Conservation (phyloP, 805 yeast species). For the Kazachstania martiniae region DNA sequence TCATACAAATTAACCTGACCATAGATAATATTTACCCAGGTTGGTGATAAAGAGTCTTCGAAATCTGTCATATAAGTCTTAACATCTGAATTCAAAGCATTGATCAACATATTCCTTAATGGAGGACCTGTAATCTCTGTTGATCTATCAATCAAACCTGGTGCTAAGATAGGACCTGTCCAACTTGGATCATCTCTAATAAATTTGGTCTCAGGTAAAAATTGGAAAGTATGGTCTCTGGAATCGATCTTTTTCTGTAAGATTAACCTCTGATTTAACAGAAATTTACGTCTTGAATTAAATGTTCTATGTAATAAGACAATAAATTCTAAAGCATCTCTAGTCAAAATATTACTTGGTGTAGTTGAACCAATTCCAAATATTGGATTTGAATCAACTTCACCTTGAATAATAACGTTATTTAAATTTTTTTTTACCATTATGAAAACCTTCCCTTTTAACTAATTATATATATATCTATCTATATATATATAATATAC, state of each 20-base stretch:
- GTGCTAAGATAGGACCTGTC: constrained; percentile 66
- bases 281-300: constrained; percentile 46
- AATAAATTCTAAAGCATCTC: constrained; percentile 48
- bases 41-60: constrained; percentile 77
- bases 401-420: constrained; percentile 29
- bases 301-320: constrained; percentile 67
- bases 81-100: constrained; percentile 68
- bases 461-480: too few relatives aligned
- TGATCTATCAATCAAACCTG: constrained; percentile 63
- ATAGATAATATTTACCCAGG: constrained; percentile 69
- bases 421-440: constrained; percentile 23
- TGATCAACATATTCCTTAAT: constrained; percentile 72
- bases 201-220: constrained; percentile 54
- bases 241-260: constrained; percentile 51
- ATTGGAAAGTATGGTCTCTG: constrained; percentile 47
- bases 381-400: constrained; percentile 21
- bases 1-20: constrained; percentile 76
- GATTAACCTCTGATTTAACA: constrained; percentile 49
- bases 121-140: constrained; percentile 83
- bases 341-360: constrained; percentile 30
- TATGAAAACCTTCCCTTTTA: too few relatives aligned
- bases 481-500: too few relatives aligned
- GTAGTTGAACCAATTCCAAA: constrained; percentile 32
- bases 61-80: constrained; percentile 82
- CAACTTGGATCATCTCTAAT: constrained; percentile 65